These are phyloP conservation scores for Ophiostoma novo-ulmi DNA, from an alignment of 2,329 filamentous ascomycete genomes.

Conservation along the genomic window DNA sequence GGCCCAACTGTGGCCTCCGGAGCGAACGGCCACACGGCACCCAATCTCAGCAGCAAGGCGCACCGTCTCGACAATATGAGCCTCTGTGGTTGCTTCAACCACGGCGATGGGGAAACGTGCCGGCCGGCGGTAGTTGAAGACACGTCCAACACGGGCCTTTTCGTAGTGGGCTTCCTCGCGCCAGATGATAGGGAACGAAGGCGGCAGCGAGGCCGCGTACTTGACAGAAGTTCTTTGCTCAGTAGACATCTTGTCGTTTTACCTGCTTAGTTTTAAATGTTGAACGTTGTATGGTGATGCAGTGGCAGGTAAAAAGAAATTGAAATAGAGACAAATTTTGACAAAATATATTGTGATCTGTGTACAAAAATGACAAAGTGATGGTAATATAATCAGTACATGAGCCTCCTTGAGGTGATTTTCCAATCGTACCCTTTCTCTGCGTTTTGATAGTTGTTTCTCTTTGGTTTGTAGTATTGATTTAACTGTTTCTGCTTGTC, in stretches of 20 bases:
- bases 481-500: not conserved
- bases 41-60: constrained; percentile 35
- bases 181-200: constrained; percentile 25
- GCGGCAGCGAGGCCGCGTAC: constrained; percentile 13
- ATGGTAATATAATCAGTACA: constrained; percentile 13
- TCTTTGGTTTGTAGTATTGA: not conserved
- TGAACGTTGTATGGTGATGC: not conserved
- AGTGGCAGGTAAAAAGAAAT: not conserved
- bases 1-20: constrained; percentile 45
- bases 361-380: not conserved
- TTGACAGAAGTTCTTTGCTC: not conserved
- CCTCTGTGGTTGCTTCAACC: constrained; percentile 36
- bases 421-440: not conserved
- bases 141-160: constrained; percentile 31
- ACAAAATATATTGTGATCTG: not conserved
- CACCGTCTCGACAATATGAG: constrained; percentile 38
- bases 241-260: not conserved
- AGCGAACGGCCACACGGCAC: constrained; percentile 40
- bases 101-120: constrained; percentile 40
- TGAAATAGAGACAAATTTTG: not conserved
- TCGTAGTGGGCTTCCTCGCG: constrained; percentile 20
- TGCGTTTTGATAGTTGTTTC: not conserved
- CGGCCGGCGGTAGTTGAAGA: constrained; percentile 42
- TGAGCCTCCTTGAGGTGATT: constrained; percentile 5
- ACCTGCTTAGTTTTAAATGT: not conserved